phyloP scores from a whole-genome alignment of 2,329 filamentous ascomycete genomes.

The Nannizzia gypsea region DNA sequence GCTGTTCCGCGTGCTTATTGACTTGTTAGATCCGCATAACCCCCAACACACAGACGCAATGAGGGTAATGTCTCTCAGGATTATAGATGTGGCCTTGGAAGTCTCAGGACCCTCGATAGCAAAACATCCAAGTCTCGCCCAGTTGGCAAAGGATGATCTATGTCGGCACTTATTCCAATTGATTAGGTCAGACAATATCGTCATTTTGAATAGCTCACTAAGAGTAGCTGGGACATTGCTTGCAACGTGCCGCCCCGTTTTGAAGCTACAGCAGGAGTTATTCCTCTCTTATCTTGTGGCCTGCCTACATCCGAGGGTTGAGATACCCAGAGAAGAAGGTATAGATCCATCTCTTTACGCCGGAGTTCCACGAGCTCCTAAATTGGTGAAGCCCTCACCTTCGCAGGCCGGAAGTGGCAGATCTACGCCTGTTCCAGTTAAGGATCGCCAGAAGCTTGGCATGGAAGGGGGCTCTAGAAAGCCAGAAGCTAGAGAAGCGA shows the following conservation, averaged over 20 bases:
- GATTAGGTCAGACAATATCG: conserved; percentile 90
- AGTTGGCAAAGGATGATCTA: conserved; percentile 79
- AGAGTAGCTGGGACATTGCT: conserved; percentile 84
- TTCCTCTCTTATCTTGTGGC: conserved; percentile 90
- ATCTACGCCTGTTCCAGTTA: conserved; percentile 79
- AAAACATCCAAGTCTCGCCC: conserved; percentile 75
- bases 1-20: conserved; percentile 84
- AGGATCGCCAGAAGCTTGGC: conserved; percentile 83
- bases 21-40: conserved; percentile 86
- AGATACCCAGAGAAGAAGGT: conserved; percentile 78
- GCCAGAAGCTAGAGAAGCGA: conserved; percentile 90
- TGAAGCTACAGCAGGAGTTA: conserved; percentile 93
- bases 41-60: conserved; percentile 86
- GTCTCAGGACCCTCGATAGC: conserved; percentile 92
- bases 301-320: conserved; percentile 84
- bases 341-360: conserved; percentile 89
- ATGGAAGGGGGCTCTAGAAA: conserved; percentile 84
- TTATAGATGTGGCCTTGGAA: conserved; percentile 93
- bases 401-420: conserved; percentile 68
- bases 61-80: conserved; percentile 92
- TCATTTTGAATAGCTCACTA: conserved; percentile 82
- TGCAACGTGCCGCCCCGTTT: conserved; percentile 75
- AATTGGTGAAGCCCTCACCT: conserved; percentile 66
- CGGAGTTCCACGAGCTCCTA: conserved; percentile 83
- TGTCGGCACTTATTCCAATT: conserved; percentile 94